phyloP scores from a whole-genome alignment of 2,329 filamentous ascomycete genomes.

The Gliomastix tumulicola region DNA sequence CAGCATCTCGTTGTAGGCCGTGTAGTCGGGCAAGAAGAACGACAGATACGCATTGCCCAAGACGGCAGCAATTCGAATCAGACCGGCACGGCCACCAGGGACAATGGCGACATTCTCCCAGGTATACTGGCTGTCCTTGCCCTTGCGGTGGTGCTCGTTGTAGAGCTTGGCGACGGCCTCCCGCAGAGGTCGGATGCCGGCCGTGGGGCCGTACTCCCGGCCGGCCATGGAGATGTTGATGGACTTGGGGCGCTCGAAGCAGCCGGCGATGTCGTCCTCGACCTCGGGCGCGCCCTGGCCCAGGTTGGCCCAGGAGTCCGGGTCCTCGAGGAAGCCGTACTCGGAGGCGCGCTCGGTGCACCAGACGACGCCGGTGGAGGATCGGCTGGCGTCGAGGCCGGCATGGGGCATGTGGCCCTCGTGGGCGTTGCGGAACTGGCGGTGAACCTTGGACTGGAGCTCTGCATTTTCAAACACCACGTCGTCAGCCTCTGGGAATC shows the following conservation, averaged over 20 bases:
- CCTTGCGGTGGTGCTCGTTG: constrained; percentile 85
- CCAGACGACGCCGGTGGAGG: constrained; percentile 93
- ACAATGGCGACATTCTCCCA: constrained; percentile 99
- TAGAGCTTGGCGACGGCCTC: constrained; percentile 88
- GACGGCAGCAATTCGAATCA: constrained; percentile 92
- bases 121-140: constrained; percentile 83
- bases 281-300: constrained; percentile 93
- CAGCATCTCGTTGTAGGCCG: constrained; percentile 96
- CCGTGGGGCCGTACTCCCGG: constrained; percentile 88
- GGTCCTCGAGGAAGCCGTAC: constrained; percentile 80
- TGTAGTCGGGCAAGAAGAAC: constrained; percentile 94
- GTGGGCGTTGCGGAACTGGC: constrained; percentile 83
- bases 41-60: constrained; percentile 86
- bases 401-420: constrained; percentile 88
- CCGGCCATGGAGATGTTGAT: constrained; percentile 74
- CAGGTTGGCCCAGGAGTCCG: constrained; percentile 81
- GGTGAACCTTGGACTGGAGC: constrained; percentile 74
- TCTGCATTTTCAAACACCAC: too few species aligned
- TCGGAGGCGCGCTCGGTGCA: constrained; percentile 81
- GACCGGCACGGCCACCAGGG: constrained; percentile 81
- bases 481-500: too few species aligned
- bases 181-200: constrained; percentile 84
- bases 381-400: constrained; percentile 79
- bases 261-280: constrained; percentile 85
- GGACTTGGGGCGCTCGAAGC: constrained; percentile 72